Evolutionary conservation across 495 filamentous ascomycete genomes (phyloP).

Genomic region (Thermothielavioides terrestris): DNA sequence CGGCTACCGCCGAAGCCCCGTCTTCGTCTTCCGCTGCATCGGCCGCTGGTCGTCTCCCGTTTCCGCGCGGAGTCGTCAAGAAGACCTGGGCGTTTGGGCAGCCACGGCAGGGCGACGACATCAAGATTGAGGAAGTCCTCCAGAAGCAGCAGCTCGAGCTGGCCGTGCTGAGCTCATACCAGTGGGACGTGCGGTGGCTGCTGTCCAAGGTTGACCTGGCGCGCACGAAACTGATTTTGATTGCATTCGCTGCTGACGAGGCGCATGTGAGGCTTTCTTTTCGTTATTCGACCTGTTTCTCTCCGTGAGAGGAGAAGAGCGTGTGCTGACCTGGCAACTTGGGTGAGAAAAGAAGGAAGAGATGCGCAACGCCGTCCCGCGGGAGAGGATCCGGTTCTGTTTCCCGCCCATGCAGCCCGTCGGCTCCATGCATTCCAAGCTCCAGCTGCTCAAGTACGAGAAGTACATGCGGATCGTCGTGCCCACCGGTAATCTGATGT

Average conservation of each 20-base stretch:
- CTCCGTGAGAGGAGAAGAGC: not conserved
- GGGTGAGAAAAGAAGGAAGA: constrained; percentile 33
- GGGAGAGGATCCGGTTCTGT: constrained; percentile 50
- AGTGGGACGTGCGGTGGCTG: constrained; percentile 61
- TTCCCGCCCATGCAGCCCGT: constrained; percentile 59
- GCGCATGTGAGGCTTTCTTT: constrained; percentile 31
- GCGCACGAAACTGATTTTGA: constrained; percentile 34
- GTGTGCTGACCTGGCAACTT: constrained; percentile 24
- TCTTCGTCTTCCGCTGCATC: not conserved
- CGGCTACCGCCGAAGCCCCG: not conserved
- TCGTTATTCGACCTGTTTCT: not conserved
- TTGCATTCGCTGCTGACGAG: constrained; percentile 39
- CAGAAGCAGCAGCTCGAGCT: constrained; percentile 60
- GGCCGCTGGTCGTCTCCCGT: constrained; percentile 38
- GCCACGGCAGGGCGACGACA: constrained; percentile 54
- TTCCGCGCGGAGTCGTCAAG: constrained; percentile 66
- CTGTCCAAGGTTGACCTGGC: constrained; percentile 25
- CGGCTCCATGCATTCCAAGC: constrained; percentile 76
- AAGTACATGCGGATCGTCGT: constrained; percentile 63
- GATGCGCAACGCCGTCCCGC: constrained; percentile 42
- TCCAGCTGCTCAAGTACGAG: constrained; percentile 70
- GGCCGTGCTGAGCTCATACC: constrained; percentile 77
- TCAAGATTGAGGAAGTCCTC: constrained; percentile 85
- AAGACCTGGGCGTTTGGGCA: constrained; percentile 64
- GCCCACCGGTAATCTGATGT: constrained; percentile 72